These are phyloP conservation scores for Caloboletus firmus DNA, from an alignment of 1,284 basidiomycete species.

Conservation along the genomic window DNA sequence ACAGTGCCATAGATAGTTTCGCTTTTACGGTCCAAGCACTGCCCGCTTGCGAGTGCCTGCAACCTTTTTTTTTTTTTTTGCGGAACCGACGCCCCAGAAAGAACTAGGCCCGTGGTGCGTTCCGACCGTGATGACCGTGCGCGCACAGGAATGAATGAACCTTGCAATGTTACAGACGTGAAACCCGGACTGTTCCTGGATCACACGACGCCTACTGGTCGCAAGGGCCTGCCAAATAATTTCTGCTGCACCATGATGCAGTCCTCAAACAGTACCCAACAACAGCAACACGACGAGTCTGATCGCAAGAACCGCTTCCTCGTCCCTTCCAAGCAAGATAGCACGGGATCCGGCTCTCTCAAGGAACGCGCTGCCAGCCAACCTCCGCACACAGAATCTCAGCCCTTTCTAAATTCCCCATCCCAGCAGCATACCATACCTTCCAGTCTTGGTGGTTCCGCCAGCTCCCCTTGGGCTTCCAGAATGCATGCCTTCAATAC, in stretches of 20 bases:
- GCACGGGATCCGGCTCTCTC: constrained; percentile 6
- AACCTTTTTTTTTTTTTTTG: background rate
- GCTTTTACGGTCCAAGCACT: background rate
- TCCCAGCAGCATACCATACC: constrained; percentile 49
- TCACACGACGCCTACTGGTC: constrained; percentile 16
- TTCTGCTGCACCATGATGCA: constrained; percentile 16
- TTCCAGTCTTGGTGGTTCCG: constrained; percentile 44
- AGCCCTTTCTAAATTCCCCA: constrained; percentile 51
- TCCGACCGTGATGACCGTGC: constrained; percentile 2
- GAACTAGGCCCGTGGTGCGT: constrained; percentile 2
- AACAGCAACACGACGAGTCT: constrained; percentile 15
- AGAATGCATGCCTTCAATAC: constrained; percentile 42
- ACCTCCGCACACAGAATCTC: constrained; percentile 55
- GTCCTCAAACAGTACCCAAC: constrained; percentile 20
- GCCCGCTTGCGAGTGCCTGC: too few species aligned
- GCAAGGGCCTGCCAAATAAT: background rate
- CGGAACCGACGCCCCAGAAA: background rate
- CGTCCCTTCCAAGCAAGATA: constrained; percentile 27
- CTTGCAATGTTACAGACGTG: constrained; percentile 1
- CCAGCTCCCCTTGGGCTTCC: constrained; percentile 42
- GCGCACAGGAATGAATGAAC: background rate
- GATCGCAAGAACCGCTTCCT: constrained; percentile 54
- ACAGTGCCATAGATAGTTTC: background rate
- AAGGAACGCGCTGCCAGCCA: constrained; percentile 67
- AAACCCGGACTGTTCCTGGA: constrained; percentile 12